Base-by-base conservation (phyloP, 1,284 basidiomycete genomes). In the Wolfiporia cocos region DNA sequence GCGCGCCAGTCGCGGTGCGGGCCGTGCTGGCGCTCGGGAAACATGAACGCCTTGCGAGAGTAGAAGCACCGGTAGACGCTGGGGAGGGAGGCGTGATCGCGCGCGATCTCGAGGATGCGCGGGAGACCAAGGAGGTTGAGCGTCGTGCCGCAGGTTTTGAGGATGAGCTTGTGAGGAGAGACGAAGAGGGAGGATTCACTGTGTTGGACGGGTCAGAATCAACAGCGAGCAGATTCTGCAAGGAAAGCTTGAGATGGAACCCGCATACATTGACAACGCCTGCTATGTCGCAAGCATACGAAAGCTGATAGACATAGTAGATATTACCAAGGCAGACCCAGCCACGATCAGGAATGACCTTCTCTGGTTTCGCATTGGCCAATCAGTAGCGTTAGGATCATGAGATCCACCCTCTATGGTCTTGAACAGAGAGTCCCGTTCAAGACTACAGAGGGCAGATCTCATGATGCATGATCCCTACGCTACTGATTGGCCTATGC, bases 81-180 rank as follows among this genome's bases (percentile, higher is more conserved):
- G 26, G 70, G 70, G 54, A 95, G 71, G 28, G 81, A 78, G 39
- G 90, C 92, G 42, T 90, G 76, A 33, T 81, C 73, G 42, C 77
- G 71, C 2, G 93, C 91, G 60, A 97, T 92, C 56, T 92, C 81
- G 50, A 99, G 83, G 61, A 98, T 93, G 46, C 90, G 81, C 26
- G 92, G 88, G 37, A 98, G 74, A 20, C 96, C 96, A 46, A 96
- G 77, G 33, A 99, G 81, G 65, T 99, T 96, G 46, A 98, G 86
- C 9, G 96, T 99, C 1, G 96, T 99, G 14, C 96, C 96, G 64
- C 96, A 99, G 9, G 96, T 99, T 70, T 99, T 99, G 59, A 99
- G 79, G 55, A 99, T 98, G 51, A 99, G 74, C 52, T 93, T 87
- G 69, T 99, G 94, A 2, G 95, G 84, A 37, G 89, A 94, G 48